Evolutionary conservation across 2,329 filamentous ascomycete species (phyloP).

Genomic region (Exophiala oligosperma): DNA sequence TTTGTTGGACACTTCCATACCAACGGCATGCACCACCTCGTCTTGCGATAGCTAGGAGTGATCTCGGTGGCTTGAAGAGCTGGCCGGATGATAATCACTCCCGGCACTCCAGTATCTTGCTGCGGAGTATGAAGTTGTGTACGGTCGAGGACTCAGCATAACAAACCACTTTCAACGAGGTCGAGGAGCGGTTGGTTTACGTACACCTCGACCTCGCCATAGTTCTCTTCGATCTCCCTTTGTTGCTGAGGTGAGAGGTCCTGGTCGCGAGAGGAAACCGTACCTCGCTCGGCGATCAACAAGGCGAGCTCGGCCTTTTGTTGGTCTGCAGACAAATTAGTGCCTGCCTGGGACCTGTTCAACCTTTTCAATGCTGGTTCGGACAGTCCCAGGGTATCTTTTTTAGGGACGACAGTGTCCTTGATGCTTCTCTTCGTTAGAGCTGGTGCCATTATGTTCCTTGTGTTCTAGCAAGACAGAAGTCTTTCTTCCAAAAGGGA

Average conservation of each 20-base stretch:
- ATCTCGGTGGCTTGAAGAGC: slow-evolving; percentile 56
- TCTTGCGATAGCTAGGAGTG: slow-evolving; percentile 63
- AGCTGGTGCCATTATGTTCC: slow-evolving; percentile 53
- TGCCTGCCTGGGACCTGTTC: slow-evolving; percentile 58
- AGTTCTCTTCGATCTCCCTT: slow-evolving; percentile 31
- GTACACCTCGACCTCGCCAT: slow-evolving; percentile 47
- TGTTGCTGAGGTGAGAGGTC: slow-evolving; percentile 45
- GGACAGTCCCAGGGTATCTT: slow-evolving; percentile 65
- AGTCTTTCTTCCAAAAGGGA: not conserved
- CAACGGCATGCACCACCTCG: slow-evolving; percentile 55
- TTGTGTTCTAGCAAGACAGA: not conserved
- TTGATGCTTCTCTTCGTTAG: slow-evolving; percentile 63
- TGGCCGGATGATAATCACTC: slow-evolving; percentile 60
- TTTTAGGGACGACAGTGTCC: slow-evolving; percentile 62
- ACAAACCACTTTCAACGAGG: slow-evolving; percentile 46
- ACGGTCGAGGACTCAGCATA: slow-evolving; percentile 44
- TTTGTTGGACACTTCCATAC: slow-evolving; percentile 57
- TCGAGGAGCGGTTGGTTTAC: slow-evolving; percentile 43
- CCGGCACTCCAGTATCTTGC: slow-evolving; percentile 49
- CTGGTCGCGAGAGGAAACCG: slow-evolving; percentile 53
- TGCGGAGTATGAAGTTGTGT: no score
- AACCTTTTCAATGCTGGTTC: slow-evolving; percentile 57
- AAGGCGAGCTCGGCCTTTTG: slow-evolving; percentile 63
- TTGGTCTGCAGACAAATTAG: slow-evolving; percentile 67
- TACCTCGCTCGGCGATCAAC: slow-evolving; percentile 48